Evolutionary conservation across 2,329 filamentous ascomycete genomes (phyloP).

Genomic region (Exophiala mesophila): DNA sequence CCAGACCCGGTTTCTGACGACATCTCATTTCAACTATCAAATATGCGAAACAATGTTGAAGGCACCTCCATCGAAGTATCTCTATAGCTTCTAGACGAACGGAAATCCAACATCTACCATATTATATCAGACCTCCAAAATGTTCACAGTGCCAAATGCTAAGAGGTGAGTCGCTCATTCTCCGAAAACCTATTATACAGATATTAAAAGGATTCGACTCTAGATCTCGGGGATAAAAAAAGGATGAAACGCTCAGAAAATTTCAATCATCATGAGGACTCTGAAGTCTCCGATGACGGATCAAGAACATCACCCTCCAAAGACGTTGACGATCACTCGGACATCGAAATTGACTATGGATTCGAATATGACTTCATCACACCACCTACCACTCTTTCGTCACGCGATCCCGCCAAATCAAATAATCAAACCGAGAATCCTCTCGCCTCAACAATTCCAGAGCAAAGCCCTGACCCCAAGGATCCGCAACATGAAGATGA

Average conservation of each 20-base stretch:
- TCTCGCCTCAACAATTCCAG: not conserved
- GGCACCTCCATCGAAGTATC: too few species aligned
- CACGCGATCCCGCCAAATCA: not conserved
- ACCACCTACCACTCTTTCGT: not conserved
- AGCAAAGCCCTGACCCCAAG: not conserved
- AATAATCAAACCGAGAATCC: not conserved
- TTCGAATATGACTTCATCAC: slow-evolving; percentile 25
- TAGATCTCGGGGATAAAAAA: too few species aligned
- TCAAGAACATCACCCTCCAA: not conserved
- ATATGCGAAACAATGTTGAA: too few species aligned
- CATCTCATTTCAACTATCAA: too few species aligned
- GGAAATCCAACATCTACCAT: not conserved
- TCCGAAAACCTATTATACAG: too few species aligned
- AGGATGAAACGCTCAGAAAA: slow-evolving; percentile 17
- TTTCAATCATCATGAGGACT: not conserved
- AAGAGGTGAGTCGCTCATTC: slow-evolving; percentile 17
- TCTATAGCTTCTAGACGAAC: too few species aligned
- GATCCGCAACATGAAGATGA: slow-evolving; percentile 3
- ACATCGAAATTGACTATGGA: slow-evolving; percentile 13
- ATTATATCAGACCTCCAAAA: slow-evolving; percentile 1
- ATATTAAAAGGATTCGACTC: too few species aligned
- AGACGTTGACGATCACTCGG: not conserved
- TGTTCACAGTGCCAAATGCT: slow-evolving; percentile 19
- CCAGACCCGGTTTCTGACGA: too few species aligned
- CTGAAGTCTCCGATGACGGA: not conserved